phyloP scores from a whole-genome alignment of 75 land plant genomes.

The Gnetum montanum region DNA sequence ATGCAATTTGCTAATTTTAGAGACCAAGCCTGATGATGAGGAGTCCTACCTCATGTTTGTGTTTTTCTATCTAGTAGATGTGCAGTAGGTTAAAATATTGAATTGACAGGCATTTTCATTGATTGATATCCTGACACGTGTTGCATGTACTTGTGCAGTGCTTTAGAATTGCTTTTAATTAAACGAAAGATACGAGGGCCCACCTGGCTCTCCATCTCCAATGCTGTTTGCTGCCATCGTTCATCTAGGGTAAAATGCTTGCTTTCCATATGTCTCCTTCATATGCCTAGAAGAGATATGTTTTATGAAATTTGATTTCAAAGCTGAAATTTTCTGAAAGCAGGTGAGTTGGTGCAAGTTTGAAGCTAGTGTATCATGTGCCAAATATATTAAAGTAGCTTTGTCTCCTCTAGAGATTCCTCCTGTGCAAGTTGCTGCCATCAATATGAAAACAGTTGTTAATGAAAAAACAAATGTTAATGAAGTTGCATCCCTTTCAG shows the following conservation, averaged over 20 bases:
- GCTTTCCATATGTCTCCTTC: neutral
- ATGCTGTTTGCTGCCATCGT: conserved; percentile 37
- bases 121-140: no score
- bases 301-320: neutral
- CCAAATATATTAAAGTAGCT: conserved; percentile 53
- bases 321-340: neutral
- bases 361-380: conserved; percentile 70
- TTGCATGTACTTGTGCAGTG: no score
- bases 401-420: conserved; percentile 55
- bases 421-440: conserved; percentile 67
- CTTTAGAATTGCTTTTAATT: conserved; percentile 78
- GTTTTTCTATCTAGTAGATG: no score
- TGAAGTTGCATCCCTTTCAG: conserved; percentile 86
- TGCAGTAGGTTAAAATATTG: no score
- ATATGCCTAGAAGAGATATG: neutral
- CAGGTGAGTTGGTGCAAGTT: conserved; percentile 99
- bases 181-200: conserved; percentile 91
- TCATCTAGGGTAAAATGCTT: conserved; percentile 52
- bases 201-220: conserved; percentile 84
- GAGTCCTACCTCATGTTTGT: no score
- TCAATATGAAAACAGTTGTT: conserved; percentile 81
- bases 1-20: no score
- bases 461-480: conserved; percentile 72
- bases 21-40: no score
- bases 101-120: no score